Evolutionary conservation across 768 basidiomycete species (phyloP).

Genomic region (Cystofilobasidium ferigula): DNA sequence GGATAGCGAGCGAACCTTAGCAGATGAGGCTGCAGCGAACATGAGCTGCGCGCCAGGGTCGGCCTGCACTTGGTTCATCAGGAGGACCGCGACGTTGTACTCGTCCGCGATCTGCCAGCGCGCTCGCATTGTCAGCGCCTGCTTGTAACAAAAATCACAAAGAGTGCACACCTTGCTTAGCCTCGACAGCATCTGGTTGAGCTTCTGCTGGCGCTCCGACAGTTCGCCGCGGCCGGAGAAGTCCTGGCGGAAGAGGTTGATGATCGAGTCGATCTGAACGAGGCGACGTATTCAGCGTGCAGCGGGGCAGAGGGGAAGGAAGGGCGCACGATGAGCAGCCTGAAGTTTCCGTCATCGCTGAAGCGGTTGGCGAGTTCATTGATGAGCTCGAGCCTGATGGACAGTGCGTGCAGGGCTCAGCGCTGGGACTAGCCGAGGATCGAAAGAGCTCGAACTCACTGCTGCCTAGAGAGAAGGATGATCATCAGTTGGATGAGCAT

Average conservation of each 20-base stretch:
- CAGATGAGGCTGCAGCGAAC: slow-evolving; percentile 23
- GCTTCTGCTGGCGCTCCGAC: slow-evolving; percentile 23
- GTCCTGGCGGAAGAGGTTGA: slow-evolving; percentile 26
- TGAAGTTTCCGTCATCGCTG: slow-evolving; percentile 20
- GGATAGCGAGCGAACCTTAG: slow-evolving; percentile 7
- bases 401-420: too few relatives aligned
- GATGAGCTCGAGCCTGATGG: slow-evolving; percentile 19
- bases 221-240: slow-evolving; percentile 24
- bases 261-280: slow-evolving; percentile 22
- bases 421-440: too few relatives aligned
- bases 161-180: slow-evolving; percentile 1
- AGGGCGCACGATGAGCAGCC: slow-evolving; percentile 13
- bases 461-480: slow-evolving; percentile 8
- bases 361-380: slow-evolving; percentile 24
- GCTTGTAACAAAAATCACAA: background rate
- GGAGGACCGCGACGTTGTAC: slow-evolving; percentile 20
- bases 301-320: background rate
- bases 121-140: too few relatives aligned
- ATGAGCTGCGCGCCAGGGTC: slow-evolving; percentile 26
- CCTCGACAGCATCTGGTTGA: slow-evolving; percentile 23
- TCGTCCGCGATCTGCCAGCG: slow-evolving; percentile 3
- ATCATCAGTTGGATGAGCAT: background rate
- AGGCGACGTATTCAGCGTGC: too few relatives aligned
- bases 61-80: slow-evolving; percentile 13
- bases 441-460: slow-evolving; percentile 17